Evolutionary conservation across 768 basidiomycete genomes (phyloP), one percentile per base, ranked within the genome.

Genomic region (Dioszegia hungarica): DNA sequence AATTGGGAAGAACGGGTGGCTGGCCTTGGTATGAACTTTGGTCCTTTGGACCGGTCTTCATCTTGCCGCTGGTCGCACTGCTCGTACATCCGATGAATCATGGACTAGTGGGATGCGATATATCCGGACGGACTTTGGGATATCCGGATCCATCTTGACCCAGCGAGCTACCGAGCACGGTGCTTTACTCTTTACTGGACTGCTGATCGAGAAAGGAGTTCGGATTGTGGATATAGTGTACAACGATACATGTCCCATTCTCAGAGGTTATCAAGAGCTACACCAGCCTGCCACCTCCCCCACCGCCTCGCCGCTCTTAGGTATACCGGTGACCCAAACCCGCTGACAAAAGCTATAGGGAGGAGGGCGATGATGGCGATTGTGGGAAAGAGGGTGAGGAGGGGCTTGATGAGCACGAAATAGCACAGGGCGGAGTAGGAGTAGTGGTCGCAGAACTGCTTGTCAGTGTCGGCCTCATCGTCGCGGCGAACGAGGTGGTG

Each of bases 251-350:
- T 31, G 19, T 12, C 4, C 28, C 8, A n/a, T 50, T 27, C 1
- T 41, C 44, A 66, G 20, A 75, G 57, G 45, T 72, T 72, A 45
- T 72, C 70, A 6, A 74, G 44, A 19, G 74, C 72, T 0, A 69
- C 60, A 12, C 66, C 69, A 12, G 74, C 74, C 45, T 75, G 74
- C 74, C 74, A 75, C 43, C 62, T 62, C 9, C 74, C 74, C 61
- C 69, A 74, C 20, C 67, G 36, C 25, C 72, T 55, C 19, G 61
- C 45, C 8, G 61, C 50, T 19, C 70, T 59, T 6, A 75, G 58
- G 46, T 63, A 62, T 8, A 67, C 54, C 24, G 74, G 74, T 12
- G 71, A 45, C 1, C 57, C 60, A 25, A 75, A 45, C 28, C 72
- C 56, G 5, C 59, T 41, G 14, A 41, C 68, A 9, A 68, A 37